These are phyloP conservation scores for Echria macrotheca DNA, from an alignment of 495 filamentous ascomycete species.

Conservation along the genomic window DNA sequence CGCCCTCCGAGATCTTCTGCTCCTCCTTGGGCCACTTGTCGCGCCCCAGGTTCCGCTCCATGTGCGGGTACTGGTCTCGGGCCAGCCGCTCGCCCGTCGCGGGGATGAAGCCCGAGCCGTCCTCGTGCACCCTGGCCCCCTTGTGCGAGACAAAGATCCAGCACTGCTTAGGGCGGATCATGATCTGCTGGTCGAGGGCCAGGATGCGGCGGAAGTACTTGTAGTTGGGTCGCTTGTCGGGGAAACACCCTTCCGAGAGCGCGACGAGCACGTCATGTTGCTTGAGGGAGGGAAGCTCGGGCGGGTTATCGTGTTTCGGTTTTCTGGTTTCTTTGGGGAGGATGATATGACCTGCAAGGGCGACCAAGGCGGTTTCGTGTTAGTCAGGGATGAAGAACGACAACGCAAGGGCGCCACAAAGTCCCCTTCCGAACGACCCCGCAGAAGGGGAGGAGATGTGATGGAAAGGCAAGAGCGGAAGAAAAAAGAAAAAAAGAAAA, in stretches of 20 bases:
- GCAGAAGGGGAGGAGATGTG: too few species aligned
- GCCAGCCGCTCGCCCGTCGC: conserved; percentile 30
- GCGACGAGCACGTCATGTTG: conserved; percentile 48
- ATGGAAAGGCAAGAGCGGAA: too few species aligned
- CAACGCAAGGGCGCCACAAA: too few species aligned
- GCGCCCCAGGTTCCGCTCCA: conserved; percentile 36
- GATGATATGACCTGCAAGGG: conserved; percentile 42
- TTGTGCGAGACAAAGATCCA: conserved; percentile 43
- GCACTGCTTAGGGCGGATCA: conserved; percentile 36
- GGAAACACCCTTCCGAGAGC: conserved; percentile 41
- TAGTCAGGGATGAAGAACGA: conserved; percentile 8
- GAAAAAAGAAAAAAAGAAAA: conserved; percentile 1
- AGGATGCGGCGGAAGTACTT: conserved; percentile 44
- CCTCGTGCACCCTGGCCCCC: conserved; percentile 33
- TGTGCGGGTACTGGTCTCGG: conserved; percentile 41
- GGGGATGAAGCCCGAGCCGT: conserved; percentile 26
- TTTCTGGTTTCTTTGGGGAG: conserved; percentile 32
- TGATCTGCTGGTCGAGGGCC: conserved; percentile 34
- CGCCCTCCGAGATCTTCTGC: conserved; percentile 28
- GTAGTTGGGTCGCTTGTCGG: conserved; percentile 45
- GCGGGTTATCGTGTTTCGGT: conserved; percentile 16
- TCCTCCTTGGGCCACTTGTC: conserved; percentile 32
- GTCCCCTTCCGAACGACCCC: too few species aligned
- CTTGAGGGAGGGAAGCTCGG: conserved; percentile 43
- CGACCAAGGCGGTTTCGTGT: conserved; percentile 9